Evolutionary conservation across 495 filamentous ascomycete genomes (phyloP).

Genomic region (Penicillium turbatum): DNA sequence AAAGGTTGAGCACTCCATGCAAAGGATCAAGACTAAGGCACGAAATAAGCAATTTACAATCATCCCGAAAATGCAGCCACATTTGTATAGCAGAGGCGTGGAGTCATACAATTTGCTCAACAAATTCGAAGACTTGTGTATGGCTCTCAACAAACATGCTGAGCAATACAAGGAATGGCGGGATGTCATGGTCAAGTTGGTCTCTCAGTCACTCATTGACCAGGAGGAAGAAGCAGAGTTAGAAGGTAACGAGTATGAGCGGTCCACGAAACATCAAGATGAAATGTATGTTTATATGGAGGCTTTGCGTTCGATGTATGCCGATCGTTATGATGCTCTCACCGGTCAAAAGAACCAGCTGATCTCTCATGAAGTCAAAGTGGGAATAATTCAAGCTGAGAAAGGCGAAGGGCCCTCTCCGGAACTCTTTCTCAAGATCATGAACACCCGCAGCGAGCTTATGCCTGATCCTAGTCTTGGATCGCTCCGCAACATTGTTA

Average conservation of each 20-base stretch:
- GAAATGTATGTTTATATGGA: constrained; percentile 80
- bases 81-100: constrained; percentile 54
- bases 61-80: constrained; percentile 56
- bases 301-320: constrained; percentile 65
- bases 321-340: constrained; percentile 71
- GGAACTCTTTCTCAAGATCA: constrained; percentile 57
- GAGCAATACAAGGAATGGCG: constrained; percentile 68
- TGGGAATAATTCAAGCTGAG: constrained; percentile 52
- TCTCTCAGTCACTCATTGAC: constrained; percentile 74
- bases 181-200: constrained; percentile 60
- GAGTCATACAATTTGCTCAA: constrained; percentile 55
- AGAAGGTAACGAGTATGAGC: constrained; percentile 84
- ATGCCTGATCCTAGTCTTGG: constrained; percentile 53
- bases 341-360: constrained; percentile 72
- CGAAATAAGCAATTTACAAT: constrained; percentile 52
- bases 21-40: constrained; percentile 39
- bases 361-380: constrained; percentile 69
- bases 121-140: constrained; percentile 50
- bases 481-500: constrained; percentile 65
- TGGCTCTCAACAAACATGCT: constrained; percentile 64
- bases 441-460: constrained; percentile 50
- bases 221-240: constrained; percentile 65
- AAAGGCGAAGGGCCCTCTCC: constrained; percentile 69
- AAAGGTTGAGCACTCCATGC: constrained; percentile 45
- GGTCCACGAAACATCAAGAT: constrained; percentile 81